These are phyloP conservation scores for Berkeleyomyces basicola DNA, from an alignment of 2,329 filamentous ascomycete species.

Conservation along the genomic window DNA sequence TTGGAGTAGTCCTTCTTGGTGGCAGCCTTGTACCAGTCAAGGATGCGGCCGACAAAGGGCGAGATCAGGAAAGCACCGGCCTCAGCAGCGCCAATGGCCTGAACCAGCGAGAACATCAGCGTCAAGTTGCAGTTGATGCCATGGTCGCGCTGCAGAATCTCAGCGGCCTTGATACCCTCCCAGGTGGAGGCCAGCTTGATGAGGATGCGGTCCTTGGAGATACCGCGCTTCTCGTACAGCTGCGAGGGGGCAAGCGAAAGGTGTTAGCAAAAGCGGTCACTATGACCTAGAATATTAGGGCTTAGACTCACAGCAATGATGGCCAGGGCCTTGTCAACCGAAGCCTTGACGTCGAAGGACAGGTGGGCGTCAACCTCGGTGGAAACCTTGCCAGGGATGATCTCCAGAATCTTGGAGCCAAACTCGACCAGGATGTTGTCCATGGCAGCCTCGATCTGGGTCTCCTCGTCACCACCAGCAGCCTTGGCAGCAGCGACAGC, in stretches of 20 bases:
- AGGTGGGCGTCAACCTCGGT: constrained; percentile 94
- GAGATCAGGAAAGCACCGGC: constrained; percentile 95
- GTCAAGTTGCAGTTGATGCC: constrained; percentile 97
- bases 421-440: constrained; percentile 95
- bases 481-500: constrained; percentile 77
- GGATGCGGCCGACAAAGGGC: constrained; percentile 95
- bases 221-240: constrained; percentile 88
- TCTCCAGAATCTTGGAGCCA: constrained; percentile 90
- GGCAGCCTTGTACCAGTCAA: constrained; percentile 97
- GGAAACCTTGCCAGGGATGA: constrained; percentile 96
- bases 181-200: constrained; percentile 99
- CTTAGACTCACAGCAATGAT: constrained; percentile 65
- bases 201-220: constrained; percentile 83
- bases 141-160: constrained; percentile 91
- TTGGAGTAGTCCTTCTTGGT: constrained; percentile 86
- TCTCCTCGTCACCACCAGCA: constrained; percentile 49
- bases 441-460: constrained; percentile 76
- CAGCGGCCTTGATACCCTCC: constrained; percentile 98
- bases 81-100: constrained; percentile 93
- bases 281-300: constrained; percentile 8
- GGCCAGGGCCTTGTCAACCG: constrained; percentile 87
- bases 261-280: not conserved
- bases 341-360: constrained; percentile 87
- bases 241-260: constrained; percentile 23
- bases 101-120: constrained; percentile 89